Percentiles rank a stretch among this genome's conserved stretches.
phyloP scores from a whole-genome alignment of 306 rosid genomes.

The Arachis stenosperma region DNA sequence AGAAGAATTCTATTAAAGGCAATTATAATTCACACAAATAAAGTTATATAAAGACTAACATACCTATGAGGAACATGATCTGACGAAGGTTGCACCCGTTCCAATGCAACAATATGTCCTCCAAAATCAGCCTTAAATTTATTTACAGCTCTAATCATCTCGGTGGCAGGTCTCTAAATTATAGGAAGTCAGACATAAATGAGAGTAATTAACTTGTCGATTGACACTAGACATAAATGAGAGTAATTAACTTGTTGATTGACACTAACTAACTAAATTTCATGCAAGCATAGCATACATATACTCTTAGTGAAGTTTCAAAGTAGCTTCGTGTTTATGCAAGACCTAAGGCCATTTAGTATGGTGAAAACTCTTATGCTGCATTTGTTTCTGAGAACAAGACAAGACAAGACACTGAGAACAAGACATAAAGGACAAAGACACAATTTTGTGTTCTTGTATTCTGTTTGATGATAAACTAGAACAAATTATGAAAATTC shows the following conservation, averaged over 20 bases:
- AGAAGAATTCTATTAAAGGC: constrained; percentile 1
- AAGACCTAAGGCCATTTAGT: constrained; percentile 3
- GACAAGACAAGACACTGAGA: too few species aligned
- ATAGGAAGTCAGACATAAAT: constrained; percentile 28
- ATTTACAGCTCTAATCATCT: constrained; percentile 90
- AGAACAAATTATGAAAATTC: too few species aligned
- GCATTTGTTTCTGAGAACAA: too few species aligned
- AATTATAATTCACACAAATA: not conserved
- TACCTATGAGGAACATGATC: constrained; percentile 98
- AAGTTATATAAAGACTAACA: constrained; percentile 14
- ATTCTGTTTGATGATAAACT: too few species aligned
- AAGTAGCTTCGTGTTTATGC: constrained; percentile 2
- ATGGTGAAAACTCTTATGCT: constrained; percentile 8
- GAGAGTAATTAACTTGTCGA: constrained; percentile 8
- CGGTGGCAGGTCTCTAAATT: constrained; percentile 75
- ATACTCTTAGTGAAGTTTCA: constrained; percentile 11
- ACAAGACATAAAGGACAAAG: too few species aligned
- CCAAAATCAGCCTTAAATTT: constrained; percentile 92
- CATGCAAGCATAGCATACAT: constrained; percentile 25
- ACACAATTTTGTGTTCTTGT: too few species aligned
- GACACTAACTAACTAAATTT: constrained; percentile 21
- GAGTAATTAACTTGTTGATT: constrained; percentile 10
- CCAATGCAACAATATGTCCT: constrained; percentile 84
- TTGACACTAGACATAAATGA: constrained; percentile 23
- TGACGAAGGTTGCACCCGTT: constrained; percentile 97